Base-by-base conservation (phyloP, 78 protist genomes). In the Capsaspora owczarzaki region DNA sequence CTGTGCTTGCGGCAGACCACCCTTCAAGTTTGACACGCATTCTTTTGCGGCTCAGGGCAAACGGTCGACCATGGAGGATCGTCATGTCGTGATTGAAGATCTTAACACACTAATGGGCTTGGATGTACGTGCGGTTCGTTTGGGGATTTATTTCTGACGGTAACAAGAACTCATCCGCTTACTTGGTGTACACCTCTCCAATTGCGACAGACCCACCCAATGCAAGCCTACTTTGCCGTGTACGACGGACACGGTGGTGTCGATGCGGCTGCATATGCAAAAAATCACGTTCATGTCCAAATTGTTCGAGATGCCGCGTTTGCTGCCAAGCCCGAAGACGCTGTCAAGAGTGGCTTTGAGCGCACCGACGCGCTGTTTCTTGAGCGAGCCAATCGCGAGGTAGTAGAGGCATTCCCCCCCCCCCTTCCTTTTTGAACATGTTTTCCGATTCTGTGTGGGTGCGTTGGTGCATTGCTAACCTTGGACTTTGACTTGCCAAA, bases 241-340 rank as follows among this genome's bases (percentile, higher is more conserved):
- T 40, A 40, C 31, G 74, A 80, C 44, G 84, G 84, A 5, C 84
- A 80, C 27, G 84, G 84, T 1, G 84, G 84, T 37, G 61, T 40
- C 76, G 46, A 63, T 3, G 76, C 63, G 16, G 83, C 83, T 27
- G 44, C 61, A 61, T 79, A 43, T 40, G 83, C 76, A 10, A 46
- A 40, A 27, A 29, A n/a, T 2, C 83, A 79, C 53, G 61, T 79
- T 44, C 78, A 79, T 33, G 47, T 37, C 42, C 4, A 29, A 25
- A 47, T 79, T 6, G 40, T 43, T 16, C n/a, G 38, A 27, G 35
- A 76, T 1, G 44, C 29, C 49, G 16, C 38, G 31, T 76, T 51
- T 42, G 10, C 35, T 6, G 31, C 3, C 19, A 69, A 49, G 35
- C 8, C 14, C 68, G 20, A 38, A n/a, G n/a, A 38, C 44, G 82